Conservation (phyloP, 495 filamentous ascomycete genomes). For the Niebla homalea region DNA sequence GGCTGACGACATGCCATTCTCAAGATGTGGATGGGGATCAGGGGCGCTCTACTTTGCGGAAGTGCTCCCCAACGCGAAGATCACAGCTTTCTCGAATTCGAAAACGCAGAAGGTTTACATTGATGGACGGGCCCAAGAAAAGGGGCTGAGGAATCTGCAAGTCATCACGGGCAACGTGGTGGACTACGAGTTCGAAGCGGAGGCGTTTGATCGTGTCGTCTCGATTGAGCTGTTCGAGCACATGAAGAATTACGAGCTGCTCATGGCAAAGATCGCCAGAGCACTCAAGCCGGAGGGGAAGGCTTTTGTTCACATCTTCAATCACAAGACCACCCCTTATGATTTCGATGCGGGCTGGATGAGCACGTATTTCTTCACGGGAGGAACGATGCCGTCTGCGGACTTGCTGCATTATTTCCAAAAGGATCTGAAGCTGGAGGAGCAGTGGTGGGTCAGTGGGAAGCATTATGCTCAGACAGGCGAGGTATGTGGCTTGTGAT, state of each 20-base stretch:
- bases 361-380: constrained; percentile 54
- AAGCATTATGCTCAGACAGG: constrained; percentile 52
- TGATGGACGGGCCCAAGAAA: constrained; percentile 37
- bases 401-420: constrained; percentile 55
- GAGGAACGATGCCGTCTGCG: constrained; percentile 54
- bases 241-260: constrained; percentile 58
- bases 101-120: constrained; percentile 50
- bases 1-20: constrained; percentile 5
- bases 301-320: constrained; percentile 53
- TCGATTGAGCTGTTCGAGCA: constrained; percentile 59
- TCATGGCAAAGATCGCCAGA: constrained; percentile 45
- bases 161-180: constrained; percentile 51
- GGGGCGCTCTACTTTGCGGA: constrained; percentile 47
- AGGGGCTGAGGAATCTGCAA: constrained; percentile 39
- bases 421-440: constrained; percentile 39
- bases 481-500: constrained; percentile 30
- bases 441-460: constrained; percentile 54
- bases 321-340: constrained; percentile 46
- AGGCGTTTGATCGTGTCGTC: constrained; percentile 44
- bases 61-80: constrained; percentile 38
- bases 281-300: constrained; percentile 45
- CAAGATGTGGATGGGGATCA: constrained; percentile 54
- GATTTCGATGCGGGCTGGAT: constrained; percentile 62
- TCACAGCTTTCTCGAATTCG: constrained; percentile 55
- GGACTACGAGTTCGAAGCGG: constrained; percentile 42